A percentile compares a stretch with the other conserved stretches of the same genome.
Evolutionary conservation across 176 grass and related monocot species (phyloP).

Genomic region (Oryza rufipogon): DNA sequence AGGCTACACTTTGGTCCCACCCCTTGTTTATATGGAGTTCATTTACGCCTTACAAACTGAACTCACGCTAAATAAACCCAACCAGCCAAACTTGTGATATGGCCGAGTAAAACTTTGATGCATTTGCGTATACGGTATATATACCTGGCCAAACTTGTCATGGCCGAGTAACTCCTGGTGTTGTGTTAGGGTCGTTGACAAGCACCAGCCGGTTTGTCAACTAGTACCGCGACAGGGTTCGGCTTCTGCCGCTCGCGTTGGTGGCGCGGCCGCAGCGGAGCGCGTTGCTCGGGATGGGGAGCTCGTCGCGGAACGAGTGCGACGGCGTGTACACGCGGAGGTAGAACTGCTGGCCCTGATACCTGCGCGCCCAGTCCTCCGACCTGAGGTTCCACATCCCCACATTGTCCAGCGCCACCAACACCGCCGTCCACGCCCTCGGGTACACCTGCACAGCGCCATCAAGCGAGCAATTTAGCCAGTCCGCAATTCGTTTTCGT

Average conservation of each 20-base stretch:
- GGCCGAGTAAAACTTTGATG: not conserved
- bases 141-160: not conserved
- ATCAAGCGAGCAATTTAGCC: not conserved
- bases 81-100: slow-evolving; percentile 8
- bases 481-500: not conserved
- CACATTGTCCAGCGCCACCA: slow-evolving; percentile 71
- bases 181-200: not conserved
- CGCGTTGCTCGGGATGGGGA: slow-evolving; percentile 63
- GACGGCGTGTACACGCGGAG: slow-evolving; percentile 76
- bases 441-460: slow-evolving; percentile 62
- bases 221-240: not conserved
- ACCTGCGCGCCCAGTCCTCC: slow-evolving; percentile 67
- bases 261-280: slow-evolving; percentile 71
- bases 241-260: not conserved
- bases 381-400: slow-evolving; percentile 87
- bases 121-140: not conserved
- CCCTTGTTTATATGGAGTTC: not conserved
- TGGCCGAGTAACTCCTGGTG: not conserved
- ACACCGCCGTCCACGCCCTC: slow-evolving; percentile 62
- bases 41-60: not conserved
- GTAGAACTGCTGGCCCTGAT: slow-evolving; percentile 87
- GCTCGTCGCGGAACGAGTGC: slow-evolving; percentile 69
- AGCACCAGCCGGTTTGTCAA: not conserved
- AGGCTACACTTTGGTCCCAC: too few relatives aligned
- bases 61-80: not conserved